phyloP scores from a whole-genome alignment of 2,329 filamentous ascomycete species.

The Canariomyces notabilis region DNA sequence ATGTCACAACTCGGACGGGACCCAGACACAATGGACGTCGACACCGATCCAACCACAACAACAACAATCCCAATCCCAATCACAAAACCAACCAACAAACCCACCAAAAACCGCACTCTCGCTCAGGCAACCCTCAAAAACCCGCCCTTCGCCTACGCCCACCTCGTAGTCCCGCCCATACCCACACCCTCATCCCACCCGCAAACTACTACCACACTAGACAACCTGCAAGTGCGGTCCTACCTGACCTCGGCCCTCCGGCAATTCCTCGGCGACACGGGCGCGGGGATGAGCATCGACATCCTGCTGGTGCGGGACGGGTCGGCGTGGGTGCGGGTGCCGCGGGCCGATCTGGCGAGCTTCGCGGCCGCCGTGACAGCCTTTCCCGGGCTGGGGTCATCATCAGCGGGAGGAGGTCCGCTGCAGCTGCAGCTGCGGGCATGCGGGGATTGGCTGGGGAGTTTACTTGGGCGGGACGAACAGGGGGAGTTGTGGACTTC shows the following conservation, averaged over 20 bases:
- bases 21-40: constrained; percentile 14
- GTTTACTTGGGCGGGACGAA: constrained; percentile 47
- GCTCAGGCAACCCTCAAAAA: constrained; percentile 46
- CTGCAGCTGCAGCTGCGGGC: constrained; percentile 51
- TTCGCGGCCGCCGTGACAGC: constrained; percentile 63
- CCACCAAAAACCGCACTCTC: constrained; percentile 41
- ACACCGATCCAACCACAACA: constrained; percentile 3
- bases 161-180: constrained; percentile 33
- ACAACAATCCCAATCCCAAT: background rate
- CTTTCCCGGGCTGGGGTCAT: constrained; percentile 41
- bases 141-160: constrained; percentile 53
- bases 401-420: constrained; percentile 30
- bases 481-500: constrained; percentile 46
- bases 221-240: constrained; percentile 57
- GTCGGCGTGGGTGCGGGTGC: constrained; percentile 58
- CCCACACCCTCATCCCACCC: background rate
- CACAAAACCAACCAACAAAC: constrained; percentile 12
- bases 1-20: constrained; percentile 1
- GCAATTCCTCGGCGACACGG: constrained; percentile 66
- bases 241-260: constrained; percentile 60
- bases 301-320: constrained; percentile 54
- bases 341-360: constrained; percentile 52
- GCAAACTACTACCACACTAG: constrained; percentile 37
- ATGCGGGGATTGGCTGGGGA: constrained; percentile 61
- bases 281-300: constrained; percentile 63